These are phyloP conservation scores for Cupressus sempervirens DNA, from an alignment of 75 land plant species.

Conservation along the genomic window DNA sequence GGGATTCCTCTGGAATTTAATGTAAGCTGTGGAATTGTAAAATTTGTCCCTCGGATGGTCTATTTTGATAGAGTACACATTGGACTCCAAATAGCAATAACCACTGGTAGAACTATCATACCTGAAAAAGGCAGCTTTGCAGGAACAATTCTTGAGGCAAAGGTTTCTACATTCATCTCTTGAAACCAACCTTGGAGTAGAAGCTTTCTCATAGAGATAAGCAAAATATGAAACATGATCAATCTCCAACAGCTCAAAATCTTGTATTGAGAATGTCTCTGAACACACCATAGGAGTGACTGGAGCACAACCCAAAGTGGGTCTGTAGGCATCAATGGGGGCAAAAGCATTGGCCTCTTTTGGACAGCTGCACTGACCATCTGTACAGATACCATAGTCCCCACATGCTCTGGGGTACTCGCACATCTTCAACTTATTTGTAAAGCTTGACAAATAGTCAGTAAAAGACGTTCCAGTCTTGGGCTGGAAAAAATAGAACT, in stretches of 20 bases:
- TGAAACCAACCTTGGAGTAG: neutral
- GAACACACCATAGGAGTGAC: neutral
- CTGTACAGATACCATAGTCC: slow-evolving; percentile 24
- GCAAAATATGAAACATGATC: slow-evolving; percentile 19
- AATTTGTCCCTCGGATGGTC: neutral
- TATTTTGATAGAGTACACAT: slow-evolving; percentile 19
- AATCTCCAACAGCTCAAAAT: slow-evolving; percentile 8
- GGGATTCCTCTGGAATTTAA: slow-evolving; percentile 17
- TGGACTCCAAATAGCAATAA: slow-evolving; percentile 16
- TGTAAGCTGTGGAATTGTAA: slow-evolving; percentile 19
- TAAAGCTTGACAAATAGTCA: neutral
- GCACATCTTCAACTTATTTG: neutral
- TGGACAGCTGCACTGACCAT: slow-evolving; percentile 25
- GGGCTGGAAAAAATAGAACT: neutral
- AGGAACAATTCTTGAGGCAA: slow-evolving; percentile 34
- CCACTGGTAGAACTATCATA: slow-evolving; percentile 3
- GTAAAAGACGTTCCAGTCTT: neutral
- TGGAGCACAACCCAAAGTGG: neutral
- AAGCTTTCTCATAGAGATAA: neutral
- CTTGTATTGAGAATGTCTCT: neutral
- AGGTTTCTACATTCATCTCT: slow-evolving; percentile 26
- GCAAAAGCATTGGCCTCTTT: neutral
- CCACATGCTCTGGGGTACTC: slow-evolving; percentile 22
- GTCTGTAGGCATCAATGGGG: neutral
- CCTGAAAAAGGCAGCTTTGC: slow-evolving; percentile 33